Evolutionary conservation across 1,284 basidiomycete species (phyloP), one percentile per base, ranked within the genome.

Genomic region (Fomitopsis palustris): DNA sequence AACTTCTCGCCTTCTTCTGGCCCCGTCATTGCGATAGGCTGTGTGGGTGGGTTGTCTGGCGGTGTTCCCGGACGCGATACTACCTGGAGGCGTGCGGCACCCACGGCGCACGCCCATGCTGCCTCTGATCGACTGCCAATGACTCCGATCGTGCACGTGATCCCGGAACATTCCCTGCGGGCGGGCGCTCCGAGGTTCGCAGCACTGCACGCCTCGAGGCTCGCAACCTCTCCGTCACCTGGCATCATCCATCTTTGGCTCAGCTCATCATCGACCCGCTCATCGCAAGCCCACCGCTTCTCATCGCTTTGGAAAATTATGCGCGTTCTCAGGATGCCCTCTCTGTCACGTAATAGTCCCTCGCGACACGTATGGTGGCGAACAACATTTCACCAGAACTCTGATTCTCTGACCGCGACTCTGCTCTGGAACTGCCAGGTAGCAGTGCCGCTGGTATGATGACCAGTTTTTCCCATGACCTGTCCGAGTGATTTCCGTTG

Each of bases 1-100:
- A 85, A 85, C 33, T 62, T 63, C 39, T 47, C 53, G 54, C 51
- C 58, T 33, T 39, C 55, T 4, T 57, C 57, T 9, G 58, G 45
- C 47, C 55, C 62, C 14, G 65, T 53, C 60, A 62, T 65, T 31
- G 31, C 25, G 39, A 31, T 31, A 31, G 45, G 23, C 9, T 29
- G 19, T 27, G 2, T 33, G 21, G 38, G n/a, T 29, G 58, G 27
- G 35, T 35, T 19, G 45, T 23, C 12, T 37, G 43, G 5, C 17
- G 55, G 25, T 16, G 12, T 47, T n/a, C 5, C 17, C 29, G 29
- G 29, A 51, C 23, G 19, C 43, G 23, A 27, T 21, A 14, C 45
- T 45, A 27, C 35, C 35, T 51, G 31, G 16, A n/a, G 31, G 47
- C 31, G 6, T 33, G 31, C 31, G 31, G 31, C 31, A 37, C 35